Evolutionary conservation across 2,329 filamentous ascomycete genomes (phyloP).

Genomic region (Apiospora pterosperma): DNA sequence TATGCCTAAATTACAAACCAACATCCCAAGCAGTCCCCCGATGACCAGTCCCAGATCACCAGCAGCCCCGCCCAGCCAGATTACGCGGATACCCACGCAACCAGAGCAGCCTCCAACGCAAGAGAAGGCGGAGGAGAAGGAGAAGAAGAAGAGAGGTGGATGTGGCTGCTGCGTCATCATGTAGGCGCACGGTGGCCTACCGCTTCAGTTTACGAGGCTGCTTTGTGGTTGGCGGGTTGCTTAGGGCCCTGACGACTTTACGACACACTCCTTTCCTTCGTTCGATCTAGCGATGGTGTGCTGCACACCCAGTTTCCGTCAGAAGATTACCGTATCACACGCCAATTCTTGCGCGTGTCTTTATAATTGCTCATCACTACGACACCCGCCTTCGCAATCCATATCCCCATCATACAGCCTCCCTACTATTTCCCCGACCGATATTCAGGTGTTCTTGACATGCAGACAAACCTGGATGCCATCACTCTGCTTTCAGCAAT

Average conservation of each 20-base stretch:
- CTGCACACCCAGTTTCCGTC: background rate
- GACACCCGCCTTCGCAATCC: background rate
- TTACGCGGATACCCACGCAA: constrained; percentile 45
- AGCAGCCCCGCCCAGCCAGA: constrained; percentile 39
- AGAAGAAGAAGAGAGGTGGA: constrained; percentile 55
- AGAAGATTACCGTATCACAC: background rate
- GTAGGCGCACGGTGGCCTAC: constrained; percentile 35
- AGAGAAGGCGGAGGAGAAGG: constrained; percentile 38
- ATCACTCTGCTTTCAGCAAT: background rate
- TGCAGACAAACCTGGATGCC: background rate
- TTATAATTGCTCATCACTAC: background rate
- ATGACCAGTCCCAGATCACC: constrained; percentile 45
- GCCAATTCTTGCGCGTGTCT: background rate
- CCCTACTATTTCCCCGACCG: background rate
- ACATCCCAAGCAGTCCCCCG: constrained; percentile 29
- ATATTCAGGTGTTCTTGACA: background rate
- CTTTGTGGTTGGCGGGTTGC: background rate
- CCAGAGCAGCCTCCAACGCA: constrained; percentile 39
- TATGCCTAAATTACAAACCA: constrained; percentile 57
- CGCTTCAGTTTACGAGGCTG: background rate
- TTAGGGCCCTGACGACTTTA: background rate
- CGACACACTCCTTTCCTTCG: background rate
- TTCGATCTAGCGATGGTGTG: background rate
- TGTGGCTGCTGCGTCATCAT: constrained; percentile 74
- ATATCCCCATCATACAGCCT: background rate